Evolutionary conservation across 352 stramenopile genomes (phyloP), one percentile per base, ranked within the genome.

Genomic region (Globisporangium viniferum): DNA sequence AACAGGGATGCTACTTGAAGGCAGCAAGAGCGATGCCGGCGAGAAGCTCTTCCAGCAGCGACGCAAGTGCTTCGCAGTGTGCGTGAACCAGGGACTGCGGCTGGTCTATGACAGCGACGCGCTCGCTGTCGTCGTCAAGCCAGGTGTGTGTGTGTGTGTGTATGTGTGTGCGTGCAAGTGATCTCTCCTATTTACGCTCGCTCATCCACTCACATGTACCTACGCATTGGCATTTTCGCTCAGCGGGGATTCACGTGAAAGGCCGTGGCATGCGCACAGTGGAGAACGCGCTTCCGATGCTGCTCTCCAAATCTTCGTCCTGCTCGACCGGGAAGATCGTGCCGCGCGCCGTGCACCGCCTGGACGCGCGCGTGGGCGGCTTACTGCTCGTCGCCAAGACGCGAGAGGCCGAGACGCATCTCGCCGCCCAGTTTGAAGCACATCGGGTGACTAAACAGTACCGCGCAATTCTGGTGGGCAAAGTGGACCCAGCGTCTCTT

Each of bases 171-270:
- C 7, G 1, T 18, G 15, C 7, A 61, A 29, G 10, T 27, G 20
- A 22, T 9, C 12, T 7, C n/a, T 24, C 33, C 24, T 33, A 8
- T 18, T 24, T 2, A 46, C 15, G 5, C 36, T 9, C 7, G 20
- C 14, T 20, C 27, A 59, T 44, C 29, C 18, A 27, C 55, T 44
- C 7, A 44, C 53, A 20, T 46, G 5, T 51, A 18, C 6, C 6
- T 62, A 20, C 9, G 51, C 12, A 27, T 22, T 41, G 29, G 22
- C 10, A 1, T 48, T 60, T 18, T 24, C 20, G 18, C 29, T 24
- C 55, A 82, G 80, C 76, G 22, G 80, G 82, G 9, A 76, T 91
- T 29, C 80, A 91, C 53, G 82, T 89, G 8, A 91, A 88, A 75
- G 80, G 80, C 62, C 69, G 82, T 49, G 74, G 80, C 15, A 63